A percentile compares a stretch with the other conserved stretches of the same genome.
Conservation (phyloP, 2,329 filamentous ascomycete species). For the Penicillium sp. region DNA sequence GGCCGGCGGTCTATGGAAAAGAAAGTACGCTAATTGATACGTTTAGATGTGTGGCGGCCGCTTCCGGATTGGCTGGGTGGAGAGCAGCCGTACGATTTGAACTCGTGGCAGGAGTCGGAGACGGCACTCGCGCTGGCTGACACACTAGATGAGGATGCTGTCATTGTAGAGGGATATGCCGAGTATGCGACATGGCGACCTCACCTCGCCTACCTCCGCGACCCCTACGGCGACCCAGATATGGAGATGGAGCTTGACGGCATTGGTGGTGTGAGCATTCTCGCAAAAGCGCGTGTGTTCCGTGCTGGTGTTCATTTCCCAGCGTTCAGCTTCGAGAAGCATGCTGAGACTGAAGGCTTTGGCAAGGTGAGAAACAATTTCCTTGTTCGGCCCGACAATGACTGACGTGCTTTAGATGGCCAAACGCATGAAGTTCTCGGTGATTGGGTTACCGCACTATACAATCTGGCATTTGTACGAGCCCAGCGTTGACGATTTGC, state of each 20-base stretch:
- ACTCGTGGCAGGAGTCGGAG: slow-evolving; percentile 99
- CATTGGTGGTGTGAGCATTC: slow-evolving; percentile 92
- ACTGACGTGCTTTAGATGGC: slow-evolving; percentile 66
- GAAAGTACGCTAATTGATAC: slow-evolving; percentile 14
- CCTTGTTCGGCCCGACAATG: neutral
- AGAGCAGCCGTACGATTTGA: slow-evolving; percentile 96
- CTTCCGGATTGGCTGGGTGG: slow-evolving; percentile 97
- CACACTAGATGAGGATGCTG: slow-evolving; percentile 92
- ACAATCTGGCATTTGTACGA: slow-evolving; percentile 99
- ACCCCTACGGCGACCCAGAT: slow-evolving; percentile 94
- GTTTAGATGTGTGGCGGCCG: slow-evolving; percentile 89
- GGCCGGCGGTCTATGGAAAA: neutral
- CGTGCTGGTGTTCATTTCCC: slow-evolving; percentile 94
- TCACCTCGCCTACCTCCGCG: slow-evolving; percentile 90
- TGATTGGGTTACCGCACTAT: slow-evolving; percentile 93
- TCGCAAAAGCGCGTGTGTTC: slow-evolving; percentile 95
- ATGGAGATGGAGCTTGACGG: slow-evolving; percentile 99
- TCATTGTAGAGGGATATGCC: slow-evolving; percentile 97
- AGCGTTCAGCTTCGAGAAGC: slow-evolving; percentile 96
- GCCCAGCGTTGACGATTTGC: slow-evolving; percentile 93
- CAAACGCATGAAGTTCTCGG: slow-evolving; percentile 89
- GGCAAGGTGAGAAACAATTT: slow-evolving; percentile 66
- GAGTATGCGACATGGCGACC: slow-evolving; percentile 98
- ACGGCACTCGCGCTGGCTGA: slow-evolving; percentile 90
- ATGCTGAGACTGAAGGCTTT: slow-evolving; percentile 96